Evolutionary conservation across 352 stramenopile species (phyloP), one percentile per base, ranked within the genome.

Genomic region (Phytophthora citrophthora): DNA sequence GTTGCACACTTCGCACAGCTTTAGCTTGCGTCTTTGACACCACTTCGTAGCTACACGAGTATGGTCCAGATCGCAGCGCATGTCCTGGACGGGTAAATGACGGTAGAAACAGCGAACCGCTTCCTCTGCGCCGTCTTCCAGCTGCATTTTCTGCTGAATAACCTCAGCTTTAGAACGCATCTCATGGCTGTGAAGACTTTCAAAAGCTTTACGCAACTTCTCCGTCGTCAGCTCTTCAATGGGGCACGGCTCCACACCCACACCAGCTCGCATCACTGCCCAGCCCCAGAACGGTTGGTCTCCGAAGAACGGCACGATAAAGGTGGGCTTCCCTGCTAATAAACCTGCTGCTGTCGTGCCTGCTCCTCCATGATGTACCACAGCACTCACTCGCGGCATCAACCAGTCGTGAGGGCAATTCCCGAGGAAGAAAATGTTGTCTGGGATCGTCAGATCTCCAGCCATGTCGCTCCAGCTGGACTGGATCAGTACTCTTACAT

Each of bases 201-300:
- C 32, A 11, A 98, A 94, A 3, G 89, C 94, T 32, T 65, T 51
- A 6, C 73, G 50, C 24, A 98, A 59, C 34, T 83, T 88, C 23
- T 94, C 77, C 9, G 68, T 77, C 2, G 86, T 97, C 24, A 98
- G 54, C 20, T 92, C 64, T 2, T 57, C 58, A 26, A 97, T 90
- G 9, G 89, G 85, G 45, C 90, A 94, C 1, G 91, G 90, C 45
- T 78, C 72, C 1, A 94, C 87, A 6, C 94, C 94, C 0, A 96
- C 90, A 18, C 88, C 89, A 15, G 84, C 78, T 5, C 75, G 76
- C 23, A 86, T 71, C 0, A 97, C 85, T 2, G 94, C 91, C 41
- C 91, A 81, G 5, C 90, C 92, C 94, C 94, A 98, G 66, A 98
- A 98, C 13, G 79, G 87, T 68, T 98, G 94, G 67, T 98, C 94